These are phyloP conservation scores for Ophiocordyceps robertsii DNA, from an alignment of 2,329 filamentous ascomycete genomes.

Conservation along the genomic window DNA sequence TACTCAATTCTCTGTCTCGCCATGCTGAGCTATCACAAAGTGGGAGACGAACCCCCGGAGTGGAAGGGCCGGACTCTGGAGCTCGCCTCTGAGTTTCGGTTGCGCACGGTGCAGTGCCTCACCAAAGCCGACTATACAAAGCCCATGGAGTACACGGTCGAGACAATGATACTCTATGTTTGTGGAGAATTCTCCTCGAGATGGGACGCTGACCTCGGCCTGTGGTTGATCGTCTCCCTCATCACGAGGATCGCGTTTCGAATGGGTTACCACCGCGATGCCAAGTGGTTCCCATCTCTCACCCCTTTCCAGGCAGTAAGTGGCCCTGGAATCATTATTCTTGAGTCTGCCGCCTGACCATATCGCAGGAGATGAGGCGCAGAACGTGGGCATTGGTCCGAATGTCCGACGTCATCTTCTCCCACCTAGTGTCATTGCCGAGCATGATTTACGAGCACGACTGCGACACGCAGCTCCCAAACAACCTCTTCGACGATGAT, in stretches of 20 bases:
- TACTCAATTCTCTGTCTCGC: conserved; percentile 67
- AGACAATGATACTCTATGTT: conserved; percentile 63
- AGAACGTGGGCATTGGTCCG: conserved; percentile 58
- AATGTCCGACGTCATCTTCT: conserved; percentile 64
- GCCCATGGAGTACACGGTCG: conserved; percentile 61
- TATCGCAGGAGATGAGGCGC: conserved; percentile 51
- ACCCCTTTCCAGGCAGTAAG: conserved; percentile 57
- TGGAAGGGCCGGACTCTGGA: conserved; percentile 55
- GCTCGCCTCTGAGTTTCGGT: conserved; percentile 49
- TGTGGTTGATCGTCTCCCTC: conserved; percentile 44
- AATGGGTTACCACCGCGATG: conserved; percentile 69
- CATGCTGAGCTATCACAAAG: conserved; percentile 66
- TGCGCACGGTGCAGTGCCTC: conserved; percentile 66
- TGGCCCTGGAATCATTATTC: neutral
- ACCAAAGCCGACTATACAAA: conserved; percentile 66
- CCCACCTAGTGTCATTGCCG: conserved; percentile 54
- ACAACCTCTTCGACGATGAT: conserved; percentile 72
- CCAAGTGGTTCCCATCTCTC: conserved; percentile 59
- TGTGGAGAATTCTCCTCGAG: conserved; percentile 63
- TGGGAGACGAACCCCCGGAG: conserved; percentile 67
- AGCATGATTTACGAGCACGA: conserved; percentile 61
- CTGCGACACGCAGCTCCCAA: conserved; percentile 61
- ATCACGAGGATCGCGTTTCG: conserved; percentile 47
- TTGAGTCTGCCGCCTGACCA: conserved; percentile 3
- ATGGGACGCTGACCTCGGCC: conserved; percentile 58